phyloP scores from a whole-genome alignment of 2,329 filamentous ascomycete species.

The Orbilia ellipsospora region DNA sequence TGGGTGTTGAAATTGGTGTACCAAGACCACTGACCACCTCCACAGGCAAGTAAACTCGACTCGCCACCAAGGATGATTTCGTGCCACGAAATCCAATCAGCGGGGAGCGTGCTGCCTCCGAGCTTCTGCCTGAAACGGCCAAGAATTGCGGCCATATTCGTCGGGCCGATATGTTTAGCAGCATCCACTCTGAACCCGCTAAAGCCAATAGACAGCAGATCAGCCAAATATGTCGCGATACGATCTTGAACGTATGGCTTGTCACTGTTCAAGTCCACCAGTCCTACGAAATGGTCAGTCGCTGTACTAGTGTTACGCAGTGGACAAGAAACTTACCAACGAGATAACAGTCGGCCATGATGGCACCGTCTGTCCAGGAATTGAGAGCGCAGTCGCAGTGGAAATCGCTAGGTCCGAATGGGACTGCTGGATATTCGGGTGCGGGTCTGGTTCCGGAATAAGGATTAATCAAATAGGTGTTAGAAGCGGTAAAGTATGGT shows the following conservation, averaged over 20 bases:
- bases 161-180: constrained; percentile 60
- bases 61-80: constrained; percentile 60
- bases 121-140: constrained; percentile 59
- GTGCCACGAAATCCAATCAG: constrained; percentile 60
- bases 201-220: constrained; percentile 60
- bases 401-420: constrained; percentile 60
- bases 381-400: constrained; percentile 59
- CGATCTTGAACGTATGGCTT: constrained; percentile 60
- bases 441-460: constrained; percentile 59
- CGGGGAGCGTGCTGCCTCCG: constrained; percentile 58
- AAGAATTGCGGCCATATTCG: constrained; percentile 58
- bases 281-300: constrained; percentile 43
- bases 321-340: constrained; percentile 17
- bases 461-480: constrained; percentile 60
- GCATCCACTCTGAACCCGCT: constrained; percentile 60
- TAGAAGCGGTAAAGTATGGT: constrained; percentile 60
- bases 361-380: constrained; percentile 59
- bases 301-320: not conserved
- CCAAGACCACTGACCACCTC: constrained; percentile 59
- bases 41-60: constrained; percentile 58
- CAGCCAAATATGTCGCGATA: constrained; percentile 59
- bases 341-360: constrained; percentile 60
- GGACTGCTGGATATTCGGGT: constrained; percentile 60
- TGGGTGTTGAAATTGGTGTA: constrained; percentile 60
- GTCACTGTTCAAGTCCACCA: constrained; percentile 60